Evolutionary conservation across 768 basidiomycete genomes (phyloP), one percentile per base, ranked within the genome.

Genomic region (Lactarius sp.): DNA sequence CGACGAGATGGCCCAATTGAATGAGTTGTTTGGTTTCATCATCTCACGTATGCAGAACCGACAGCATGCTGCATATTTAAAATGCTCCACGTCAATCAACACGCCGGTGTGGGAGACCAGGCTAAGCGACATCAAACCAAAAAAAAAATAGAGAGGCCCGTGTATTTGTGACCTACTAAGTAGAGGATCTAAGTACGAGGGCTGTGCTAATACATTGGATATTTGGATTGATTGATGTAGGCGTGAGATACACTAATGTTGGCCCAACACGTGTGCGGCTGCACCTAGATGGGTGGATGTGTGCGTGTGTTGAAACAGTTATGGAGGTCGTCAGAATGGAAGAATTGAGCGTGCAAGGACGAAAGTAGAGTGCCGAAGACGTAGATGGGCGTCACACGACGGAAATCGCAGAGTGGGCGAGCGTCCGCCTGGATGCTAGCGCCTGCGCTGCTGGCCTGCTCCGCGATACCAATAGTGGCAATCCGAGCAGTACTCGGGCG

Each of bases 401-500:
- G 20, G n/a, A 42, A 22, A 44, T 50, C 9, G 18, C 52, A 52
- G 27, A 20, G 46, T 27, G 37, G 20, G 53, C 37, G 13, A 54
- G 36, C 52, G 52, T 22, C 22, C 54, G 16, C 12, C 4, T 2
- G 46, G 1, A 31, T 49, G 49, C 60, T 67, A 66, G 56, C 65
- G 60, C 66, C 52, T 39, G 54, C 67, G 66, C 61, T 66, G 65
- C 53, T 62, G 58, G n/a, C 69, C 64, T 12, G 55, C 22, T 41
- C 69, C 66, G 52, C 69, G 62, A 56, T 69, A 76, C 70, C 69
- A 73, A 49, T 73, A 70, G 56, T 67, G 66, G 65, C 75, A 76
- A 49, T 70, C 65, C 50, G 69, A 62, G 67, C 75, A 76, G 57
- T 74, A 76, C 0, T 82, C 82, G 60, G 75, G 71, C 2, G 80